Evolutionary conservation across 192 early-diverging fungal genomes (phyloP), one percentile per base, ranked within the genome.

Genomic region (Rhizophagus clarus): DNA sequence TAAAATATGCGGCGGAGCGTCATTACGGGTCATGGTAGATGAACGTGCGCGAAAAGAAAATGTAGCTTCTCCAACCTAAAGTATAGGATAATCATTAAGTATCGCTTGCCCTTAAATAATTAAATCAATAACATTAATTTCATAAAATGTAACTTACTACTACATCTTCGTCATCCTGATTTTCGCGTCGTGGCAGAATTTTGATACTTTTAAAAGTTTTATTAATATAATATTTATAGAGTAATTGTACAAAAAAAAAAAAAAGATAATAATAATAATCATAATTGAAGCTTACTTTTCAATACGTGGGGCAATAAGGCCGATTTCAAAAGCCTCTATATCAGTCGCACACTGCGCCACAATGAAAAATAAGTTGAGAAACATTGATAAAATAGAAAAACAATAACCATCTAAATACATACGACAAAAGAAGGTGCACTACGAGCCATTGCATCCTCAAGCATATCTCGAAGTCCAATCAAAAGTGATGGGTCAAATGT

Each of bases 391-490:
- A 60, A 40, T 62, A 3, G 7, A 32, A 28, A 31, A 74, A 20
- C 0, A 49, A 32, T 56, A 24, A 56, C 3, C 32, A 56, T 61
- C 22, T 31, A n/a, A 60, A 56, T 74, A 37, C 56, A 32, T 45
- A 77, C 76, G 29, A 77, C 63, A 77, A 77, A 67, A 47, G 37
- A n/a, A 28, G 76, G 76, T 11, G 76, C 76, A 15, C 61, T 67
- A 68, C 76, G 63, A 77, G 31, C 24, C 76, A 77, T 51, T 28
- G 76, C 45, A 22, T 77, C 76, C 51, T 77, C 76, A 34, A 77
- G 11, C 76, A 67, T 77, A 47, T 77, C 76, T n/a, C 56, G 49
- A 37, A 77, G 28, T 15, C 56, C 49, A 1, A 67, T 26, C 20
- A 77, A 67, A 45, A 77, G 63, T 5, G n/a, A 11, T 31, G 76